phyloP scores from a whole-genome alignment of 1,284 basidiomycete species.

The Malassezia japonica region DNA sequence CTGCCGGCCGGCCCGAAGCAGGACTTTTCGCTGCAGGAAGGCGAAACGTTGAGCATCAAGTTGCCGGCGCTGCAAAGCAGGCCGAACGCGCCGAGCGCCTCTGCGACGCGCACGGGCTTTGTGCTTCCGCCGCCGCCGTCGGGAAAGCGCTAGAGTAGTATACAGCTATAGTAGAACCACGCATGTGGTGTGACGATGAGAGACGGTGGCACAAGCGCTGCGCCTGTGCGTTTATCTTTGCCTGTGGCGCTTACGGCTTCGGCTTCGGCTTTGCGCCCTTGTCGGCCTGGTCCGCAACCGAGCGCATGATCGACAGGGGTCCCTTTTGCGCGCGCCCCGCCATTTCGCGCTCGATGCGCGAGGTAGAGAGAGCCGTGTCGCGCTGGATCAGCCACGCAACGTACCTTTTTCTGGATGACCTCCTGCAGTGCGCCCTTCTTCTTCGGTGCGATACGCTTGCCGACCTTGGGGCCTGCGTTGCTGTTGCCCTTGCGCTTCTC shows the following conservation, averaged over 20 bases:
- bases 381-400: constrained; percentile 5
- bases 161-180: background rate
- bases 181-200: no score
- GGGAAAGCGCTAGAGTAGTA: background rate
- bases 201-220: no score
- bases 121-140: constrained; percentile 16
- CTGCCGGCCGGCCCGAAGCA: constrained; percentile 62
- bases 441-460: constrained; percentile 13
- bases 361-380: constrained; percentile 10
- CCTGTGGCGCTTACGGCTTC: no score
- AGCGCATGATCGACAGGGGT: constrained; percentile 16
- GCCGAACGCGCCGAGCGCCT: background rate
- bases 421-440: constrained; percentile 10
- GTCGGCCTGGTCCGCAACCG: constrained; percentile 8
- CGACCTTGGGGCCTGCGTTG: constrained; percentile 4
- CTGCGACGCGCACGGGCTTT: constrained; percentile 7
- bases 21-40: constrained; percentile 91
- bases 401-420: constrained; percentile 12
- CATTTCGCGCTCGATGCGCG: constrained; percentile 18
- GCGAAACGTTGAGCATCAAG: constrained; percentile 69
- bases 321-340: constrained; percentile 13
- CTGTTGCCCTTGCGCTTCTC: background rate
- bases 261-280: background rate
- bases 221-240: no score
- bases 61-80: constrained; percentile 18